Evolutionary conservation across 768 basidiomycete species (phyloP), one percentile per base, ranked within the genome.

Genomic region (Leucosporidium creatinivorum): DNA sequence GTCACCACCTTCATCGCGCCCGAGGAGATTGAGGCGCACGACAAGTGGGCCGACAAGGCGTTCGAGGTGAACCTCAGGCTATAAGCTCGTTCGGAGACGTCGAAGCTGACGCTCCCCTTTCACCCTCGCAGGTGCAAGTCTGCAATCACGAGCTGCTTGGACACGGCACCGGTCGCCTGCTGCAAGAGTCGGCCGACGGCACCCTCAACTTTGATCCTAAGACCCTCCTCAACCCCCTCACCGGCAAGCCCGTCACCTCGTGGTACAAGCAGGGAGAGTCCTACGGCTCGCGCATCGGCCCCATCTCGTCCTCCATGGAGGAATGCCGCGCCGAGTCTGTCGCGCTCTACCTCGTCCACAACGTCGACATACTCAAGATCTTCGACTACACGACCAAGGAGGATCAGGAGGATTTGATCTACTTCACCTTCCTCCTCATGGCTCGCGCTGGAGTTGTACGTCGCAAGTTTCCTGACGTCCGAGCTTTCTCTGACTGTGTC

Each of bases 311-410:
- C 0, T 92, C 91, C 1, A 85, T 92, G 84, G 91, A 93, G 78
- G 91, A 93, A 79, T 92, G 91, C 73, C 85, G 91, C n/a, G 91
- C 91, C 13, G 91, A 93, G 79, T 83, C 89, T 3, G 91, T 91
- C 26, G 88, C 88, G 0, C 80, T 93, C 51, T 92, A 85, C 79
- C 82, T 89, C 88, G 74, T 80, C 85, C 84, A 86, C 80, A 88
- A 92, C 74, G 77, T 79, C 49, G 84, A 86, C 51, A 93, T 93
- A 69, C 80, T 93, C 57, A 82, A 83, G 73, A 87, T 93, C 71
- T 92, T 93, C 80, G 85, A 84, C 87, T 90, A 89, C 75, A 82
- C 82, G 28, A 81, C 86, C 49, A 76, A 84, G 73, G 78, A 88
- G 76, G 87, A 87, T 18, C 80, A 87, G 21, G 87, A 89, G 56